Conservation (phyloP, 2,329 filamentous ascomycete genomes). For the Pseudovirgaria hyperparasitica region DNA sequence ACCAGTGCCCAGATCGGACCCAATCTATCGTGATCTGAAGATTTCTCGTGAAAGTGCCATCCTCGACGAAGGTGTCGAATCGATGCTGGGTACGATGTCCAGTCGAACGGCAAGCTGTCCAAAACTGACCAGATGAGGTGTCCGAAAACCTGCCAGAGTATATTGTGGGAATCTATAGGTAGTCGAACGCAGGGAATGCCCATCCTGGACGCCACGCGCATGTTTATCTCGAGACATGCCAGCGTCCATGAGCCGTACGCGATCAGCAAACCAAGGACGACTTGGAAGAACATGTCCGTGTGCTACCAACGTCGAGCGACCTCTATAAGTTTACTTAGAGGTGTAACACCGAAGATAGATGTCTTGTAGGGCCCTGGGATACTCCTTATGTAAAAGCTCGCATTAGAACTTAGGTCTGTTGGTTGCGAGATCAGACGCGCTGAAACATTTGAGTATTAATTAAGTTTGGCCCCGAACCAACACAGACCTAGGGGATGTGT, state of each 20-base stretch:
- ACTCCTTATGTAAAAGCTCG: too few species aligned
- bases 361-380: too few species aligned
- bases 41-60: conserved; percentile 4
- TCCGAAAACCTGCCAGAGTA: conserved; percentile 7
- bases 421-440: too few species aligned
- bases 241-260: conserved; percentile 6
- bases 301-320: too few species aligned
- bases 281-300: background rate
- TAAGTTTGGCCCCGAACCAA: too few species aligned
- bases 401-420: too few species aligned
- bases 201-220: conserved; percentile 6
- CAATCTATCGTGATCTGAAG: conserved; percentile 8
- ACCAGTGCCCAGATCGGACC: conserved; percentile 10
- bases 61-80: conserved; percentile 7
- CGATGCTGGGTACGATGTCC: conserved; percentile 3
- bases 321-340: too few species aligned
- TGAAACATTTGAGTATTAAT: too few species aligned
- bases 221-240: conserved; percentile 3
- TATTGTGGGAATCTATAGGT: conserved; percentile 9
- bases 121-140: conserved; percentile 6
- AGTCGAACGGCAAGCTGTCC: conserved; percentile 2
- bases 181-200: conserved; percentile 7
- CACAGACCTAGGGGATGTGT: too few species aligned
- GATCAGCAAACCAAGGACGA: background rate
- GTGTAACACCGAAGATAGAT: too few species aligned